Evolutionary conservation across 1,284 basidiomycete species (phyloP).

Genomic region (Trichosporon coremiiforme): DNA sequence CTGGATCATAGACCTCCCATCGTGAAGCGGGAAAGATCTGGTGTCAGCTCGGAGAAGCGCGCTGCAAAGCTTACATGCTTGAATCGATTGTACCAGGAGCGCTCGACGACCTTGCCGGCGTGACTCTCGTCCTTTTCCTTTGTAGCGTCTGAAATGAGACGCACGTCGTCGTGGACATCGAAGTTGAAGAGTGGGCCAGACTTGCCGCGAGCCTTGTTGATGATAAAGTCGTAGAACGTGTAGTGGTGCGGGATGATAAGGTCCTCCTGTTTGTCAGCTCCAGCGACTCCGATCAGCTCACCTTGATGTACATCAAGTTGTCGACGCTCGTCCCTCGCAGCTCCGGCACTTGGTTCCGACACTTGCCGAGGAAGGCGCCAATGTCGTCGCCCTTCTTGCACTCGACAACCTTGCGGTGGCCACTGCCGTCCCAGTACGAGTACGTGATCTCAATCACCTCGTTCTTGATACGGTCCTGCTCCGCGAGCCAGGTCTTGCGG

Average conservation of each 20-base stretch:
- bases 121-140: slow-evolving; percentile 98
- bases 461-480: slow-evolving; percentile 62
- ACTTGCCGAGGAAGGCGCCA: slow-evolving; percentile 85
- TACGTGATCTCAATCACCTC: slow-evolving; percentile 63
- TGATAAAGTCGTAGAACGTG: slow-evolving; percentile 97
- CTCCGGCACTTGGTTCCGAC: slow-evolving; percentile 88
- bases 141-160: slow-evolving; percentile 90
- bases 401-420: slow-evolving; percentile 92
- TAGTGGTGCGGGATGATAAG: slow-evolving; percentile 92
- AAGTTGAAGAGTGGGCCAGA: slow-evolving; percentile 98
- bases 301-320: slow-evolving; percentile 98
- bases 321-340: slow-evolving; percentile 85
- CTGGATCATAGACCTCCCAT: slow-evolving; percentile 94
- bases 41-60: background rate
- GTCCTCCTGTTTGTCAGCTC: slow-evolving; percentile 70
- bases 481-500: slow-evolving; percentile 83
- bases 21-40: slow-evolving; percentile 92
- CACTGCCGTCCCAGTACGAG: slow-evolving; percentile 98
- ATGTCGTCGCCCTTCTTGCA: slow-evolving; percentile 98
- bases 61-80: slow-evolving; percentile 62
- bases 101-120: slow-evolving; percentile 96
- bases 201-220: slow-evolving; percentile 97
- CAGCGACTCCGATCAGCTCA: slow-evolving; percentile 48
- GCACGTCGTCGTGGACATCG: slow-evolving; percentile 97
- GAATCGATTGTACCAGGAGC: slow-evolving; percentile 92